Percentiles rank a stretch among this genome's conserved stretches.
phyloP scores from a whole-genome alignment of 2,329 filamentous ascomycete species.

The Colletotrichum sp. region DNA sequence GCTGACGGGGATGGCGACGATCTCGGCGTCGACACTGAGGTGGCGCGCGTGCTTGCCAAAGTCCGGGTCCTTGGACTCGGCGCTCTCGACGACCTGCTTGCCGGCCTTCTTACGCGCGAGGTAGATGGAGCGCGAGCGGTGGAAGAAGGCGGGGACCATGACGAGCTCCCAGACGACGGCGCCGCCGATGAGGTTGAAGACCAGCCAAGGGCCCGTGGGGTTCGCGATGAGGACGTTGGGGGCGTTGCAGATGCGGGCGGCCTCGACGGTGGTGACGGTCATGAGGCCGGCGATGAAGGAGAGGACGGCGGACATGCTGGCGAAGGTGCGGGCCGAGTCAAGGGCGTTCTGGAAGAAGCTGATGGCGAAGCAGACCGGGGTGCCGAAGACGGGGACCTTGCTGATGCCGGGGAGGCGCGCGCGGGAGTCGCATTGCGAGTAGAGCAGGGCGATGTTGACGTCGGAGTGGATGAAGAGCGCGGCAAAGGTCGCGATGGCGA shows the following conservation, averaged over 20 bases:
- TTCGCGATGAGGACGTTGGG: constrained; percentile 39
- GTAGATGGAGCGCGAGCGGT: constrained; percentile 42
- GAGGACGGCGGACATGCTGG: constrained; percentile 46
- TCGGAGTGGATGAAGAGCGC: constrained; percentile 51
- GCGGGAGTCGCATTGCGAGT: constrained; percentile 57
- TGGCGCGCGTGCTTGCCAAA: constrained; percentile 38
- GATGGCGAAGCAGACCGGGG: constrained; percentile 53
- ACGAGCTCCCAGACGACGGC: constrained; percentile 57
- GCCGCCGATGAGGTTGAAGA: constrained; percentile 54
- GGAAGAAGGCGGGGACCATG: constrained; percentile 54
- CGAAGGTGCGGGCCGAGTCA: constrained; percentile 42
- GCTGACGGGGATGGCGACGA: constrained; percentile 59
- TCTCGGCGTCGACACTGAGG: constrained; percentile 51
- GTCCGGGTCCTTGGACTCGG: constrained; percentile 29
- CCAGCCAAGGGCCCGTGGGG: constrained; percentile 48
- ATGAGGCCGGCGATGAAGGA: constrained; percentile 51
- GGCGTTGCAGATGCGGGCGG: constrained; percentile 47
- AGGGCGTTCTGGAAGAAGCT: constrained; percentile 53
- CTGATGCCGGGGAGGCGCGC: constrained; percentile 49
- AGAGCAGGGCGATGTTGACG: constrained; percentile 56
- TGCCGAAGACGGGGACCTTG: constrained; percentile 48
- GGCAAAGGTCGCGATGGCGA: constrained; percentile 46
- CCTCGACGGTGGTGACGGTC: constrained; percentile 55
- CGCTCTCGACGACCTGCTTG: constrained; percentile 20
- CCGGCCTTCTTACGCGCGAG: constrained; percentile 25